Evolutionary conservation across 257 asterid genomes (phyloP), one percentile per base, ranked within the genome.

Genomic region (Forsythia viridissima): DNA sequence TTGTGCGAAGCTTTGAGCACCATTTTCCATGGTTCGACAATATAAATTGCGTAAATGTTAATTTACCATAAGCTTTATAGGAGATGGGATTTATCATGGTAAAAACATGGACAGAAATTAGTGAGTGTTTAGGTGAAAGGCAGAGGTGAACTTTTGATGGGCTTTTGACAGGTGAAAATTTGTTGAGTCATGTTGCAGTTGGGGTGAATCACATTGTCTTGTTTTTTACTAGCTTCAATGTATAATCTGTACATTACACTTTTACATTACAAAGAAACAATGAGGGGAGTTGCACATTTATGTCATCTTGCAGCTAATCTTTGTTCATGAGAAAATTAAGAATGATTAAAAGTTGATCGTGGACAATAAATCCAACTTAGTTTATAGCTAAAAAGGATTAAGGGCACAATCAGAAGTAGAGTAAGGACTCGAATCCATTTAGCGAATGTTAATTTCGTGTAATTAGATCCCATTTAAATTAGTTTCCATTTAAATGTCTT

Each of bases 21-120:
- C n/a, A 11, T 91, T 83, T 61, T 85, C 90, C 98, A 92, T 90
- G 38, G 55, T 83, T 66, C 42, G 74, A 10, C 48, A 43, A 5
- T 21, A 11, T 51, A 39, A 77, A 43, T 41, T 76, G 80, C 2
- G 3, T 65, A 57, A 65, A 8, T 4, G 6, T 68, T 51, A 59
- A 21, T 65, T 79, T 16, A 4, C 20, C 7, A n/a, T 3, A 59
- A 20, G 73, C 43, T 81, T 80, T 82, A 79, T 84, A 83, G 43
- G 72, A 71, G 79, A 38, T 6, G 40, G 67, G 9, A 63, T 78
- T 30, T 44, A 41, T 77, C 88, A 84, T 75, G 68, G 36, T n/a
- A 72, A 30, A 59, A 15, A 18, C 36, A 79, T 84, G 86, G 68
- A 51, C 20, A 36, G 10, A 16, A 43, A 80, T 76, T 79, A 57